These are phyloP conservation scores for Aspergillus udagawae DNA, from an alignment of 2,329 filamentous ascomycete genomes.

Conservation along the genomic window DNA sequence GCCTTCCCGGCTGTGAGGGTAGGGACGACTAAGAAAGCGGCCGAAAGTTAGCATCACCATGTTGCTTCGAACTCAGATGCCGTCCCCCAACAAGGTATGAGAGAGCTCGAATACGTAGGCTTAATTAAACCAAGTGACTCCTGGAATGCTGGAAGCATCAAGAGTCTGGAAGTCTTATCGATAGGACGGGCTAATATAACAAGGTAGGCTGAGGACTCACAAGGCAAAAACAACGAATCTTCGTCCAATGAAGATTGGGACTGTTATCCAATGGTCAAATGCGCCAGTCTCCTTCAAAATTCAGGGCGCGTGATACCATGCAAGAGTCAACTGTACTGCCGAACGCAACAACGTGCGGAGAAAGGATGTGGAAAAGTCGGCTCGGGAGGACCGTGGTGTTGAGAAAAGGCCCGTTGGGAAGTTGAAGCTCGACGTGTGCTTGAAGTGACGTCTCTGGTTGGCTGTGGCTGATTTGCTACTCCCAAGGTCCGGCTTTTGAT, in stretches of 20 bases:
- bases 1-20: constrained; percentile 29
- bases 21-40: constrained; percentile 36
- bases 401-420: constrained; percentile 16
- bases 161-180: constrained; percentile 5
- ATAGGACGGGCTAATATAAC: neutral
- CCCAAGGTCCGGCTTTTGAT: neutral
- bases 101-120: neutral
- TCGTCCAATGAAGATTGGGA: neutral
- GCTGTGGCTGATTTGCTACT: constrained; percentile 2
- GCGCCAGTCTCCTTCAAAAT: constrained; percentile 17
- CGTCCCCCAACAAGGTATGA: neutral
- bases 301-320: constrained; percentile 16
- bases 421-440: constrained; percentile 18
- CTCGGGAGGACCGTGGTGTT: neutral
- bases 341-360: constrained; percentile 8
- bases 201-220: neutral
- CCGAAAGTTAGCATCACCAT: constrained; percentile 38
- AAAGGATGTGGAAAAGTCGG: neutral
- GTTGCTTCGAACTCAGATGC: constrained; percentile 6
- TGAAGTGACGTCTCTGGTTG: constrained; percentile 15
- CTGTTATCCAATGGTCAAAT: constrained; percentile 4
- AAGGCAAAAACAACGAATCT: neutral
- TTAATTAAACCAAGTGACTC: neutral
- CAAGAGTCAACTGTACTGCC: constrained; percentile 1
- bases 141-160: neutral